Base-by-base conservation (phyloP, 164 flowering plant species). In the Stephania cephalantha region DNA sequence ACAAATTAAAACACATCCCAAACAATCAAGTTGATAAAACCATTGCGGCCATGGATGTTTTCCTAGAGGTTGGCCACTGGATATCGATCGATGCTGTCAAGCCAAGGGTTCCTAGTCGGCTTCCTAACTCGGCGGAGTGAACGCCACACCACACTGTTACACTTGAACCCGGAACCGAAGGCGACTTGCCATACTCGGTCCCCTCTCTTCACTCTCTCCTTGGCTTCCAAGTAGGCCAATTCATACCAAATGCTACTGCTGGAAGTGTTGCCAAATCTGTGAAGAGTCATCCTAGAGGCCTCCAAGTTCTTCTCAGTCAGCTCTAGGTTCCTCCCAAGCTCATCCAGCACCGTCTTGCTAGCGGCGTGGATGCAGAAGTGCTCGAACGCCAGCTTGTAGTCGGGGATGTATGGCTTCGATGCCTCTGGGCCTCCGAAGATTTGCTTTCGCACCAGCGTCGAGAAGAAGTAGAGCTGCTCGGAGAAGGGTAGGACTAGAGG, bases 191-290 rank as follows among this genome's bases (percentile, higher is more conserved):
- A 95, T 9, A 93, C 77, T 20, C 99, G 86, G 66, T 95, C 97
- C 2, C 98, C 99, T 29, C 91, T 76, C 31, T 67, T 85, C 44
- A 95, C 90, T 73, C 81, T 83, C 79, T 84, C 94, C 82, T 91
- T 95, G 0, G 95, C 96, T 75, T 95, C 99, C 76, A 93, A 58
- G 71, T 95, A 95, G 0, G 99, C 98, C 79, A 95, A 64, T 77
- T 95, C 96, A 67, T 95, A 95, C 99, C 99, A 95, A 1, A 95
- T 90, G 78, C 95, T 90, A 82, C 98, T 95, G 78, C 96, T 90
- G 0, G 99, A 95, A 0, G 96, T 93, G 89, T 95, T 93, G 1
- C 99, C 99, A 65, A 95, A 95, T 0, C 99, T 87, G 71, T 91
- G 91, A 78, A 95, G 75, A 3, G 97, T 83, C 87, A 88, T 88